Base-by-base conservation (phyloP, 2,329 filamentous ascomycete genomes). In the Shiraia sp. region DNA sequence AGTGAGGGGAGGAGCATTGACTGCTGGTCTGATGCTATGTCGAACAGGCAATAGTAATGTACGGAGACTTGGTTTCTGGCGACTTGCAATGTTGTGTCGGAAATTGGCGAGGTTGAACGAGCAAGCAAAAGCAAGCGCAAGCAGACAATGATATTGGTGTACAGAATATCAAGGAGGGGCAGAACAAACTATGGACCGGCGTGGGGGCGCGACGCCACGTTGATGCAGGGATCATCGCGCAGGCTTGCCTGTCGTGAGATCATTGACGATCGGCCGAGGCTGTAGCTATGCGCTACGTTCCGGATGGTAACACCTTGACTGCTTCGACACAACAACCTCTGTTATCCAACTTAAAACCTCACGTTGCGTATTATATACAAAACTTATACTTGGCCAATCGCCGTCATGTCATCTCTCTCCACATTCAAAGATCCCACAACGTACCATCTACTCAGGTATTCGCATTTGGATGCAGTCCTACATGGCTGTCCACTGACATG, bases 401-500 rank as follows among this genome's bases (percentile, higher is more conserved):
- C 36, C 31, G 62, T 25, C 12, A 74, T 75, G 72, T 63, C 70
- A 6, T 77, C 79, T 14, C 70, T 80, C 12, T 57, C 65, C 24
- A 61, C 68, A 3, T 67, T 89, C 42, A 78, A 80, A 44, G 83
- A 83, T 15, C 79, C 80, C 33, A 85, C 81, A 32, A 85, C 86
- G 10, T 92, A 90, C 71, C 88, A 92, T 68, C 79, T 92, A 46
- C 73, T 91, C 48, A 82, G 83, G 85, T 89, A 77, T 23, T 14
- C 17, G 9, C 25, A 14, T 6, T 27, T 27, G 22, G 23, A 38
- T n/a, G 41, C 27, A 32, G 17, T 13, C 26, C 23, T 22, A 23
- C 42, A 46, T 36, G 46, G 40, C 46, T 5, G 6, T n/a, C 26
- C 50, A 30, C 37, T 51, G 44, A 51, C 42, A 25, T 36, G 15